Evolutionary conservation across 2,329 filamentous ascomycete species (phyloP).

Genomic region (Amauroascus niger): DNA sequence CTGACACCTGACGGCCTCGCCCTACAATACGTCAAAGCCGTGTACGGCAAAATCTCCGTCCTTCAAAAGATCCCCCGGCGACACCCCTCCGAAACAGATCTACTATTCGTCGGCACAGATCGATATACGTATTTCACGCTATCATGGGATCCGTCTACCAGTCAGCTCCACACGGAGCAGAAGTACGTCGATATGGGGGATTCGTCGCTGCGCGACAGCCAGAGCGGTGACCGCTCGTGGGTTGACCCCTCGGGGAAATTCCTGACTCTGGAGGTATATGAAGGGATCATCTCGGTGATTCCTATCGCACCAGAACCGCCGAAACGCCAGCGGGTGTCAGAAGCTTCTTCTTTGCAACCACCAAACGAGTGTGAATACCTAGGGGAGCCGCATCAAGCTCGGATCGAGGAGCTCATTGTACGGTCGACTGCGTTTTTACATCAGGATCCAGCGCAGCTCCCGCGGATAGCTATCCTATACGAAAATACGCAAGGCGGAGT

Average conservation of each 20-base stretch:
- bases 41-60: constrained; percentile 82
- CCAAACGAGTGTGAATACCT: constrained; percentile 42
- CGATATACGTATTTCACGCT: constrained; percentile 84
- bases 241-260: constrained; percentile 69
- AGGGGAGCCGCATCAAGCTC: constrained; percentile 51
- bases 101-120: constrained; percentile 88
- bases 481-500: constrained; percentile 52
- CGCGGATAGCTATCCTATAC: constrained; percentile 56
- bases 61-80: constrained; percentile 59
- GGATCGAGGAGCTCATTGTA: constrained; percentile 59
- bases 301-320: constrained; percentile 42
- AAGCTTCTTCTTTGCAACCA: constrained; percentile 20
- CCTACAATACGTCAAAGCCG: constrained; percentile 57
- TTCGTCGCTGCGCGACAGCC: constrained; percentile 58
- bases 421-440: constrained; percentile 57
- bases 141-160: constrained; percentile 59
- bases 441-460: constrained; percentile 42
- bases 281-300: constrained; percentile 57
- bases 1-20: constrained; percentile 51
- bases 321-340: constrained; percentile 27
- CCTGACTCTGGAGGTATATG: constrained; percentile 58
- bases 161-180: constrained; percentile 47
- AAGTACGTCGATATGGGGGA: constrained; percentile 52
- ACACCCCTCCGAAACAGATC: constrained; percentile 60
- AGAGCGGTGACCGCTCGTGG: constrained; percentile 71